Evolutionary conservation across 2,329 filamentous ascomycete genomes (phyloP).

Genomic region (Ophiostoma novo-ulmi): DNA sequence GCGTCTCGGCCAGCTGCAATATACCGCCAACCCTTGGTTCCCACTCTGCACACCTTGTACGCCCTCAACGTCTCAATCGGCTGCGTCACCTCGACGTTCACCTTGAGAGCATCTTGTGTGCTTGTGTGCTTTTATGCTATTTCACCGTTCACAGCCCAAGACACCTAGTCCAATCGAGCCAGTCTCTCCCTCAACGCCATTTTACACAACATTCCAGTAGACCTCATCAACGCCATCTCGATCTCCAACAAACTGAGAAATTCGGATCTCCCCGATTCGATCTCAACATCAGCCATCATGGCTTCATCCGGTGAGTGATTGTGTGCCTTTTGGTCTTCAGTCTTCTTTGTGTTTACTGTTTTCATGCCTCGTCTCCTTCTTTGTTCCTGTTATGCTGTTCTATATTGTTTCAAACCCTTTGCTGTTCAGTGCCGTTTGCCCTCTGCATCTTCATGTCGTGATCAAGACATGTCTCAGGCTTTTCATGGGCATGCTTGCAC

Average conservation of each 20-base stretch:
- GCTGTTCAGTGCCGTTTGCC: neutral
- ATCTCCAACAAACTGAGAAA: neutral
- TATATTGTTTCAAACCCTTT: neutral
- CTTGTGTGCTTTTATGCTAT: neutral
- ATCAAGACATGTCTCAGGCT: slow-evolving; percentile 19
- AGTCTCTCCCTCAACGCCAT: neutral
- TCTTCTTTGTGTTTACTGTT: neutral
- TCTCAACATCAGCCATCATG: neutral
- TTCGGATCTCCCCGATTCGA: neutral
- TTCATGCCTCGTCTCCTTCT: neutral
- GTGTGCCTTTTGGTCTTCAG: neutral
- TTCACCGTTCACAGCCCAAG: neutral
- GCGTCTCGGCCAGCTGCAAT: slow-evolving; percentile 1
- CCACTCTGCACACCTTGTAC: neutral
- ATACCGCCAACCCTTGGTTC: neutral
- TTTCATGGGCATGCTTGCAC: slow-evolving; percentile 12
- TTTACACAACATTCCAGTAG: neutral
- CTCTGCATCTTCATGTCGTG: neutral
- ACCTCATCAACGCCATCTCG: neutral
- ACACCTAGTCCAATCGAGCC: neutral
- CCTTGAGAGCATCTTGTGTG: neutral
- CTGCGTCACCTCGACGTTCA: neutral
- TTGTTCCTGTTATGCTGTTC: neutral
- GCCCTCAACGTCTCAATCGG: slow-evolving; percentile 13
- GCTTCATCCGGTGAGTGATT: slow-evolving; percentile 7